These are phyloP conservation scores for Auriscalpium orientale DNA, from an alignment of 768 basidiomycete genomes.

Conservation along the genomic window DNA sequence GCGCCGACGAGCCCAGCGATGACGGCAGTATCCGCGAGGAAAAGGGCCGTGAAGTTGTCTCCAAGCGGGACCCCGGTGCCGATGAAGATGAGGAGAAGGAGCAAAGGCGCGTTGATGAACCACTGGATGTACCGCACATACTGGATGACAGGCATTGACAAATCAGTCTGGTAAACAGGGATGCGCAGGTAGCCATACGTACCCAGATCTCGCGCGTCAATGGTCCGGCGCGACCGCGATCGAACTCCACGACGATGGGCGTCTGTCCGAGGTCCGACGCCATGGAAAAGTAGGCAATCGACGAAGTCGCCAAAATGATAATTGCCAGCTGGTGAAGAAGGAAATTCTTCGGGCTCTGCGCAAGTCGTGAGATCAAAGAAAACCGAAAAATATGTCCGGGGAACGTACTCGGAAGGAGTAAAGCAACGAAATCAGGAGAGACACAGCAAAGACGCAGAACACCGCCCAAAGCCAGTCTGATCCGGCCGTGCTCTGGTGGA, in stretches of 20 bases:
- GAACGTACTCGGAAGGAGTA: conserved; percentile 29
- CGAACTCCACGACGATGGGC: conserved; percentile 37
- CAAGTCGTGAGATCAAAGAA: neutral
- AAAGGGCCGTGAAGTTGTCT: conserved; percentile 38
- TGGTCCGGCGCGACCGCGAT: conserved; percentile 20
- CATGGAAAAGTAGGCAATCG: conserved; percentile 46
- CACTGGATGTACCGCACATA: conserved; percentile 49
- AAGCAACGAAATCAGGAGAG: conserved; percentile 29
- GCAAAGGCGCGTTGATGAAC: conserved; percentile 47
- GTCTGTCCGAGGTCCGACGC: conserved; percentile 48
- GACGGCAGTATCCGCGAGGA: conserved; percentile 42
- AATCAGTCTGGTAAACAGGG: neutral
- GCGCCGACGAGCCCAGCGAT: conserved; percentile 41
- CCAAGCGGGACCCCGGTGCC: conserved; percentile 40
- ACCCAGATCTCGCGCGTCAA: conserved; percentile 38
- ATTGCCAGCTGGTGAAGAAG: conserved; percentile 44
- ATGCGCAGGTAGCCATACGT: conserved; percentile 10
- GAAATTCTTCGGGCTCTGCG: conserved; percentile 34
- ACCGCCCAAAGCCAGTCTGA: conserved; percentile 52
- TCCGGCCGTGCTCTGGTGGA: conserved; percentile 35
- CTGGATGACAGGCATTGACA: conserved; percentile 14
- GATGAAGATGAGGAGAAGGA: conserved; percentile 39
- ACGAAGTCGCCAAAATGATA: conserved; percentile 38
- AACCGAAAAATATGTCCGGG: neutral
- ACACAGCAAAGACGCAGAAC: conserved; percentile 40